Percentiles rank a stretch among this genome's conserved stretches.
Conservation (phyloP, 768 basidiomycete species). For the Leccinum aurantiacum region DNA sequence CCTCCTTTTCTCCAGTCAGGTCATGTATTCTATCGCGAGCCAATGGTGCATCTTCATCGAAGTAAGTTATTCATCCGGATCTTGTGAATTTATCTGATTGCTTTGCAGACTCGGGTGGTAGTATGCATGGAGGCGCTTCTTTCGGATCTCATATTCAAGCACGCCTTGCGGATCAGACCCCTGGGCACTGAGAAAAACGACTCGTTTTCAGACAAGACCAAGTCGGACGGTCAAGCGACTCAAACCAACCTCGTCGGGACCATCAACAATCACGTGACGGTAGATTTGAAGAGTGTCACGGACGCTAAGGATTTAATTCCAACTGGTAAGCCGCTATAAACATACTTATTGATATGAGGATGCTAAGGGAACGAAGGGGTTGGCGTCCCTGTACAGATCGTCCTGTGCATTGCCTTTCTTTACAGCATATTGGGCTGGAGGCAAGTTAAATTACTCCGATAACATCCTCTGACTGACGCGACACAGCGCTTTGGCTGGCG, state of each 20-base stretch:
- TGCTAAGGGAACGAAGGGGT: constrained; percentile 27
- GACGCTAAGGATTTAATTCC: constrained; percentile 17
- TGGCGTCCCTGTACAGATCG: constrained; percentile 3
- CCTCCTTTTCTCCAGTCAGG: constrained; percentile 48
- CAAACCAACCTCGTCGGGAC: constrained; percentile 60
- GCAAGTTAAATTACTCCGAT: neutral
- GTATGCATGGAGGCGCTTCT: constrained; percentile 53
- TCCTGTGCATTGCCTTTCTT: constrained; percentile 8
- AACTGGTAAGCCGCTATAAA: neutral
- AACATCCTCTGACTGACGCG: constrained; percentile 38
- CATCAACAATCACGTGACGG: constrained; percentile 74
- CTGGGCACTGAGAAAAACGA: constrained; percentile 7
- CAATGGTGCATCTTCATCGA: constrained; percentile 51
- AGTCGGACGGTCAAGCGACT: constrained; percentile 23
- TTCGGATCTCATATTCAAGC: constrained; percentile 53
- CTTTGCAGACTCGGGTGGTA: constrained; percentile 38
- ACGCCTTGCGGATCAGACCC: constrained; percentile 55
- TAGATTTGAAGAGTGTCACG: constrained; percentile 25
- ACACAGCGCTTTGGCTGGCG: constrained; percentile 57
- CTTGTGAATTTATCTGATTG: neutral
- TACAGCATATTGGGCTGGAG: constrained; percentile 12
- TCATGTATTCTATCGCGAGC: constrained; percentile 40
- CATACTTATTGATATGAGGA: constrained; percentile 22
- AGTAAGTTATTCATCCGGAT: constrained; percentile 9
- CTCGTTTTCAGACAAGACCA: neutral